phyloP scores from a whole-genome alignment of 1,284 basidiomycete species.

The Exobasidium cylindrosporum region DNA sequence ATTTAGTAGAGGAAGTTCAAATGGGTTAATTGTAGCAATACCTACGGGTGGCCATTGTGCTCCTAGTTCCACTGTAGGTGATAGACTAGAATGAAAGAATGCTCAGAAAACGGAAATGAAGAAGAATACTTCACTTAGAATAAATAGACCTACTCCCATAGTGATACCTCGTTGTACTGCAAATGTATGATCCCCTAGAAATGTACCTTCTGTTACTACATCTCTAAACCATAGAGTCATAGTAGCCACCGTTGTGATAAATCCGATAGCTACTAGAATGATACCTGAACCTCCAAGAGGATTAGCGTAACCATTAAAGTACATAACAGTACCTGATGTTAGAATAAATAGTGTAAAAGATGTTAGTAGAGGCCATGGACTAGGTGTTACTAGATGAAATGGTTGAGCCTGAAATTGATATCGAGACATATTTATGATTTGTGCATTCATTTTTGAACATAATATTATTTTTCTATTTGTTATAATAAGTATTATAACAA shows the following conservation, averaged over 20 bases:
- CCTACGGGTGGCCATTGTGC: constrained; percentile 41
- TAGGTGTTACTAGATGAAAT: constrained; percentile 50
- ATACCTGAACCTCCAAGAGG: constrained; percentile 35
- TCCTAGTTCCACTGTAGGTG: constrained; percentile 51
- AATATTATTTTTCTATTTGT: background rate
- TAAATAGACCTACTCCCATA: constrained; percentile 52
- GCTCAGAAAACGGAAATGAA: constrained; percentile 55
- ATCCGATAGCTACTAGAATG: constrained; percentile 37
- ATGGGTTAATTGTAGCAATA: constrained; percentile 46
- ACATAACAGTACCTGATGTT: constrained; percentile 48
- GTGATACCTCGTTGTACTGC: constrained; percentile 56
- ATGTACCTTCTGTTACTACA: constrained; percentile 54
- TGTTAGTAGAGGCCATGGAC: constrained; percentile 54
- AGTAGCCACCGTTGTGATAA: constrained; percentile 41
- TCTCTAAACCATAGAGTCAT: constrained; percentile 54
- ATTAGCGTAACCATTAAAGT: constrained; percentile 49
- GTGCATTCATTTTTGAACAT: constrained; percentile 22
- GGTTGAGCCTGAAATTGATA: constrained; percentile 49
- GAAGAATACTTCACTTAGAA: constrained; percentile 55
- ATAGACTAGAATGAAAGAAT: constrained; percentile 52
- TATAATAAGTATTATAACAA: constrained; percentile 16
- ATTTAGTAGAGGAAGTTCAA: constrained; percentile 51
- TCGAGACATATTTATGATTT: constrained; percentile 25
- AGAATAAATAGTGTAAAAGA: constrained; percentile 51
- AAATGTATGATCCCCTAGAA: constrained; percentile 56